phyloP scores from a whole-genome alignment of 139 green algal genomes.

The Haematococcus lacustris region DNA sequence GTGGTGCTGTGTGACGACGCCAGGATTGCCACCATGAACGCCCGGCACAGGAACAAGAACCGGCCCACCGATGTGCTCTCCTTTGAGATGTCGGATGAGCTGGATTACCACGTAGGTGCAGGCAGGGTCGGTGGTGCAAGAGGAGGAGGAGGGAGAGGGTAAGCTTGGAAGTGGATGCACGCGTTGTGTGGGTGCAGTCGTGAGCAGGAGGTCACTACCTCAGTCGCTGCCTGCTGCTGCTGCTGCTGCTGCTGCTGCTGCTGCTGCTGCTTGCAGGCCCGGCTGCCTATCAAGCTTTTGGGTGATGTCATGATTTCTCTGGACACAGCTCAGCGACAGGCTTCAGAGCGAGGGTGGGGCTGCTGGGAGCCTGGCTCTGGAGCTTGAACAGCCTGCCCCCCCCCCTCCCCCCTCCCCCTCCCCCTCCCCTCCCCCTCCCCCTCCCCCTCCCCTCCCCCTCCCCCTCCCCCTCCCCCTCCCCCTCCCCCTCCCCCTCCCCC shows the following conservation, averaged over 20 bases:
- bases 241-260: constrained; percentile 5
- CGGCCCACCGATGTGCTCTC: constrained; percentile 89
- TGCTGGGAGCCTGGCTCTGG: too few relatives aligned
- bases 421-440: too few relatives aligned
- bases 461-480: too few relatives aligned
- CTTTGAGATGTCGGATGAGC: constrained; percentile 72
- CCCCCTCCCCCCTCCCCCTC: too few relatives aligned
- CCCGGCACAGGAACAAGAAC: constrained; percentile 51
- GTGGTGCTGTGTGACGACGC: constrained; percentile 81
- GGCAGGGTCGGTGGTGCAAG: background rate
- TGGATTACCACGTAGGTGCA: constrained; percentile 28
- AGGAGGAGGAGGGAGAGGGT: background rate
- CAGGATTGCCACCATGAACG: constrained; percentile 78
- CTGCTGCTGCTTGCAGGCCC: constrained; percentile 17
- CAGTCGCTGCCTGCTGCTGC: background rate
- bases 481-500: too few relatives aligned
- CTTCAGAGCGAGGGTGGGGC: constrained; percentile 66
- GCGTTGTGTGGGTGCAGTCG: background rate
- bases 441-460: too few relatives aligned
- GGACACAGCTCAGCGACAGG: constrained; percentile 84
- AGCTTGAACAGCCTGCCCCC: too few relatives aligned
- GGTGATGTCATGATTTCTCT: constrained; percentile 91
- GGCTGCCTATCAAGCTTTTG: constrained; percentile 66
- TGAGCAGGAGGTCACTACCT: background rate
- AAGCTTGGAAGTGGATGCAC: background rate